Conservation (phyloP, 2,329 filamentous ascomycete species). For the Penicillium concentricum region DNA sequence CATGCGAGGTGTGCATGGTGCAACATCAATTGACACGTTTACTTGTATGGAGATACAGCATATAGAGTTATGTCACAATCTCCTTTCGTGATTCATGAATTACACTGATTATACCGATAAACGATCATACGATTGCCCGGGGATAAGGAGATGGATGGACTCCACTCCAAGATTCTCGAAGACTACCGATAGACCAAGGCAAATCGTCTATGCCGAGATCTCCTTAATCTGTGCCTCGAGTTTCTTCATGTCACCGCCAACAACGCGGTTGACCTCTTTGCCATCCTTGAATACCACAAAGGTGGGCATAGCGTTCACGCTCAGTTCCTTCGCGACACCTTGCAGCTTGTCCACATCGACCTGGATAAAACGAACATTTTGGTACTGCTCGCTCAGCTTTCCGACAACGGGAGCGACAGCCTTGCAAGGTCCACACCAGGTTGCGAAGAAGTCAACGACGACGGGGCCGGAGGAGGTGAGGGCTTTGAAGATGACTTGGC, state of each 20-base stretch:
- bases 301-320: slow-evolving; percentile 50
- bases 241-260: slow-evolving; percentile 10
- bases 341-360: slow-evolving; percentile 56
- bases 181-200: neutral
- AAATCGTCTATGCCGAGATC: neutral
- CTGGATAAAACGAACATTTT: slow-evolving; percentile 54
- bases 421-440: slow-evolving; percentile 60
- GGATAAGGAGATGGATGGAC: neutral
- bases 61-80: neutral
- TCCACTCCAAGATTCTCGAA: neutral
- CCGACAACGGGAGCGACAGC: slow-evolving; percentile 54
- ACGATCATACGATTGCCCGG: neutral
- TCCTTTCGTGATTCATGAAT: neutral
- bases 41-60: neutral
- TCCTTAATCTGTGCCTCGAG: slow-evolving; percentile 3
- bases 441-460: slow-evolving; percentile 55
- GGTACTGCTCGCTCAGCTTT: slow-evolving; percentile 51
- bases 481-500: slow-evolving; percentile 60
- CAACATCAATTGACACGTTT: neutral
- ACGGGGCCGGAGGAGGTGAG: slow-evolving; percentile 51
- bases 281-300: slow-evolving; percentile 44
- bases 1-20: neutral
- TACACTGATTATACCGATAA: neutral
- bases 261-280: slow-evolving; percentile 22
- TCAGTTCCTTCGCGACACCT: slow-evolving; percentile 50